Evolutionary conservation across 768 basidiomycete genomes (phyloP).

Genomic region (Lepiota brunneoincarnata): DNA sequence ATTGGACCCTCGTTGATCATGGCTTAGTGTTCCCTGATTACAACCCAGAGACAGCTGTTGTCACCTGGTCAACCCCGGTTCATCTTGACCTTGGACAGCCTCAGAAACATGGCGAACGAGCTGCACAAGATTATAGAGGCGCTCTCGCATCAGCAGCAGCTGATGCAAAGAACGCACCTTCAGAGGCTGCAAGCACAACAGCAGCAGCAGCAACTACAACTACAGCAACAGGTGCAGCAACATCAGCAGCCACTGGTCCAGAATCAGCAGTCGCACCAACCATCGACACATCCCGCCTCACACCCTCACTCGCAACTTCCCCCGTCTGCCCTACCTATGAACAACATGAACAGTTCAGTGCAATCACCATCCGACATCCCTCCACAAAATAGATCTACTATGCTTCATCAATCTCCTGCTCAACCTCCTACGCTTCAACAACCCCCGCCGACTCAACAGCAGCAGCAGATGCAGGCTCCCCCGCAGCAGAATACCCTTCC

Average conservation of each 20-base stretch:
- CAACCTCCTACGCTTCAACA: constrained; percentile 15
- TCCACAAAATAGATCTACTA: constrained; percentile 11
- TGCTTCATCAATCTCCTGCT: constrained; percentile 3
- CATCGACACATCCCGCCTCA: background rate
- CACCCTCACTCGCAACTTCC: constrained; percentile 6
- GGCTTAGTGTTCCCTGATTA: constrained; percentile 40
- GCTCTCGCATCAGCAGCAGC: constrained; percentile 22
- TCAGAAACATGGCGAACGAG: constrained; percentile 45
- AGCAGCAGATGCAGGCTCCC: constrained; percentile 17
- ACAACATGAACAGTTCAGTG: constrained; percentile 12
- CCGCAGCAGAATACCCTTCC: constrained; percentile 17
- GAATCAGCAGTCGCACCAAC: constrained; percentile 7
- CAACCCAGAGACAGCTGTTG: constrained; percentile 40
- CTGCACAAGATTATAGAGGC: constrained; percentile 37
- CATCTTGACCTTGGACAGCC: constrained; percentile 32
- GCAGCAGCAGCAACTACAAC: constrained; percentile 17
- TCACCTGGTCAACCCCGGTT: constrained; percentile 38
- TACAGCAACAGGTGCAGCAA: constrained; percentile 13
- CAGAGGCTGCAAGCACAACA: constrained; percentile 16
- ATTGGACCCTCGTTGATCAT: constrained; percentile 6
- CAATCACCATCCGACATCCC: constrained; percentile 13
- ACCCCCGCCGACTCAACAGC: constrained; percentile 23
- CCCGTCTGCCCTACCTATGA: constrained; percentile 11
- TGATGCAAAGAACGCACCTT: constrained; percentile 7
- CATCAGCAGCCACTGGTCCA: constrained; percentile 13